A percentile compares a stretch with the other conserved stretches of the same genome.
These are phyloP conservation scores for Eremochloa ophiuroides DNA, from an alignment of 176 grass and related monocot genomes.

Conservation along the genomic window DNA sequence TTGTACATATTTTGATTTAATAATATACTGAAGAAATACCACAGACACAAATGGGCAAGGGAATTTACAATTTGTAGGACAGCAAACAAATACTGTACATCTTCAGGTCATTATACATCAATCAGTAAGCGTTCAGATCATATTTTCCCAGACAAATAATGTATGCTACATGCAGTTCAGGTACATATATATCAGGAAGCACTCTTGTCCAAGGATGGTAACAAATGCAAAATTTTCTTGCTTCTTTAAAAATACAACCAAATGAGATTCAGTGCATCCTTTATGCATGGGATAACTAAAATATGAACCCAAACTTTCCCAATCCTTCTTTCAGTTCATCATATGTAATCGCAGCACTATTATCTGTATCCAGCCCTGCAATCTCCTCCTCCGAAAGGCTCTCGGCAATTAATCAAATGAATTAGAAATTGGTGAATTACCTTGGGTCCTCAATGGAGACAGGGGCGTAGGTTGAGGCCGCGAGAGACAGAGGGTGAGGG, in stretches of 20 bases:
- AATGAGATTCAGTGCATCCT: not conserved
- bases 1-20: not conserved
- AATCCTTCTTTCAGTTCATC: no score
- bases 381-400: no score
- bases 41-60: not conserved
- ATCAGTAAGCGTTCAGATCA: not conserved
- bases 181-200: not conserved
- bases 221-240: not conserved
- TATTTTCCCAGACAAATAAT: not conserved
- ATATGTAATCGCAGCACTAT: no score
- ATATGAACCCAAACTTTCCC: not conserved
- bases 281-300: not conserved
- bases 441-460: no score
- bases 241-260: not conserved
- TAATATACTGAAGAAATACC: not conserved
- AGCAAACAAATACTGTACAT: not conserved
- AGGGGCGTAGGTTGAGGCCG: no score
- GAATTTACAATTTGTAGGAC: slow-evolving; percentile 1
- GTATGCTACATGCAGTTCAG: not conserved
- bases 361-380: no score
- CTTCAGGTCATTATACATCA: not conserved
- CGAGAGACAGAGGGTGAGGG: no score
- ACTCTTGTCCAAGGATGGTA: not conserved
- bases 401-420: no score
- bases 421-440: no score